These are phyloP conservation scores for Alternaria arborescens DNA, from an alignment of 2,329 filamentous ascomycete genomes.

Conservation along the genomic window DNA sequence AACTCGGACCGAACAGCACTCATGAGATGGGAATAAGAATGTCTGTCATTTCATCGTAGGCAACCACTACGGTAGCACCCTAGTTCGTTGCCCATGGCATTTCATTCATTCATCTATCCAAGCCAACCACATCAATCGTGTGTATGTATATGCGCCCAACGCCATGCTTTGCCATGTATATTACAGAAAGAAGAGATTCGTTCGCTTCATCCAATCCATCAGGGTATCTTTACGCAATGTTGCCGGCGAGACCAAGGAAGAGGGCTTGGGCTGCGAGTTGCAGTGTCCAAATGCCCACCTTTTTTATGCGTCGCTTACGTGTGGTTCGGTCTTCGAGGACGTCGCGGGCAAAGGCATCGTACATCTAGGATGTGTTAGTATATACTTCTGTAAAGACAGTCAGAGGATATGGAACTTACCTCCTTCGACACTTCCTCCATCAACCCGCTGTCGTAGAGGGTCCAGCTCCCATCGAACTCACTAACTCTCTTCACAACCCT, in stretches of 20 bases:
- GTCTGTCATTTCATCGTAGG: constrained; percentile 15
- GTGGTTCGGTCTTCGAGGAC: constrained; percentile 91
- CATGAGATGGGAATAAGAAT: background rate
- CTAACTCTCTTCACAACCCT: constrained; percentile 87
- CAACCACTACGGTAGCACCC: background rate
- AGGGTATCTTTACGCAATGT: constrained; percentile 61
- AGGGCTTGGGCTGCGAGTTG: constrained; percentile 91
- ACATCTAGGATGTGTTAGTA: constrained; percentile 65
- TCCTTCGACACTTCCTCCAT: constrained; percentile 94
- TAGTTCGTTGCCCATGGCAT: background rate
- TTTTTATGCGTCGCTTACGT: constrained; percentile 85
- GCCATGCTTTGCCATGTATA: constrained; percentile 21
- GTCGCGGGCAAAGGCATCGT: constrained; percentile 90
- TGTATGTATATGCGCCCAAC: constrained; percentile 15
- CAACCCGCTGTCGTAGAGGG: constrained; percentile 88
- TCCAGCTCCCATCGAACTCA: constrained; percentile 97
- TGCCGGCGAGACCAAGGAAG: constrained; percentile 93
- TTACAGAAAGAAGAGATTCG: constrained; percentile 24
- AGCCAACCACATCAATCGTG: background rate
- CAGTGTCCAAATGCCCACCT: constrained; percentile 95
- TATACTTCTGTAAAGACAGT: background rate
- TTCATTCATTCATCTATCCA: background rate
- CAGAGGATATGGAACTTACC: constrained; percentile 48
- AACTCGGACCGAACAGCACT: background rate
- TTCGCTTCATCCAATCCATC: constrained; percentile 4